A percentile compares a stretch with the other conserved stretches of the same genome.
Conservation (phyloP, 768 basidiomycete genomes). For the Royoungia palumana region DNA sequence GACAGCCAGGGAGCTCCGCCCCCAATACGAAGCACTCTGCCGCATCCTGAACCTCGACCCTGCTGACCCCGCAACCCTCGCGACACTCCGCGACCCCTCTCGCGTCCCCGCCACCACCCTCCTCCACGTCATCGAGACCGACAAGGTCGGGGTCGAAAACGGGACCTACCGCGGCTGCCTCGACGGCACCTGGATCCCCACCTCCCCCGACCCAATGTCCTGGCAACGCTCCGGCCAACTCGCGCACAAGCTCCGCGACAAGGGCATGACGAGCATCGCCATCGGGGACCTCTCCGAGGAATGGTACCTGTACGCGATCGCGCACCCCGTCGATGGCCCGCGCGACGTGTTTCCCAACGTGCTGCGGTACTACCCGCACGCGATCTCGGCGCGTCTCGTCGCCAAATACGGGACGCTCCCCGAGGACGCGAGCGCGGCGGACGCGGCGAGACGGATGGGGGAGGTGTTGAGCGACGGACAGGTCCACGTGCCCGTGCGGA, state of each 20-base stretch:
- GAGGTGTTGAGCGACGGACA: slow-evolving; percentile 59
- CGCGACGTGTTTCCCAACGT: slow-evolving; percentile 57
- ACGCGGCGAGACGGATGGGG: slow-evolving; percentile 49
- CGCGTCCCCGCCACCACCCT: slow-evolving; percentile 49
- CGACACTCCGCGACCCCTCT: slow-evolving; percentile 46
- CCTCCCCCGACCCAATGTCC: slow-evolving; percentile 54
- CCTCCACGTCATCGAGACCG: slow-evolving; percentile 56
- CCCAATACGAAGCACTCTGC: slow-evolving; percentile 66
- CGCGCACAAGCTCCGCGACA: slow-evolving; percentile 48
- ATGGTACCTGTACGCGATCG: slow-evolving; percentile 75
- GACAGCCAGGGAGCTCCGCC: slow-evolving; percentile 52
- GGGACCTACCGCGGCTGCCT: slow-evolving; percentile 70
- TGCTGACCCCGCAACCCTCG: slow-evolving; percentile 44
- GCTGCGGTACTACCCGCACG: slow-evolving; percentile 54
- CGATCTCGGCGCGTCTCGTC: slow-evolving; percentile 46
- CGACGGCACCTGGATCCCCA: slow-evolving; percentile 56
- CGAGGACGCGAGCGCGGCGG: slow-evolving; percentile 40
- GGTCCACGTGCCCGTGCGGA: slow-evolving; percentile 63
- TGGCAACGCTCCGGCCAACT: slow-evolving; percentile 66
- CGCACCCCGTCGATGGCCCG: slow-evolving; percentile 51
- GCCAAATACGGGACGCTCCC: slow-evolving; percentile 41
- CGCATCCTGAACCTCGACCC: slow-evolving; percentile 54
- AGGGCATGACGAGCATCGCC: slow-evolving; percentile 58
- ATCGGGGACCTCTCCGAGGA: slow-evolving; percentile 72
- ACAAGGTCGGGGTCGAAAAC: slow-evolving; percentile 45